These are phyloP conservation scores for Paecilomyces sp. DNA, from an alignment of 2,329 filamentous ascomycete species.

Conservation along the genomic window DNA sequence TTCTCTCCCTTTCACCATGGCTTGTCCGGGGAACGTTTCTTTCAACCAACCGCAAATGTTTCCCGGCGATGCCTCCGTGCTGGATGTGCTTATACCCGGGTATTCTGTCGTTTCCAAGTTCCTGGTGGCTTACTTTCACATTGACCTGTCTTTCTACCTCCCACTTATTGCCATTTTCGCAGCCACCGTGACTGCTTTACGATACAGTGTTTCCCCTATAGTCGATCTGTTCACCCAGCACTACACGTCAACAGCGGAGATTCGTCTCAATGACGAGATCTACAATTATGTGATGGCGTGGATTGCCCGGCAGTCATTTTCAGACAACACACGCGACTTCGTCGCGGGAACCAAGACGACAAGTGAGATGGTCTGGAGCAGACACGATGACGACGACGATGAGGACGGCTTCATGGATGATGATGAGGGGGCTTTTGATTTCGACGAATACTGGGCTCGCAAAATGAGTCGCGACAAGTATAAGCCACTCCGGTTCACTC, in stretches of 20 bases:
- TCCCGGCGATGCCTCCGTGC: conserved; percentile 17
- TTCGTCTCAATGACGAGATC: conserved; percentile 63
- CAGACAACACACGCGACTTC: conserved; percentile 53
- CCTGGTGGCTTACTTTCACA: conserved; percentile 50
- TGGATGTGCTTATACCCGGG: conserved; percentile 61
- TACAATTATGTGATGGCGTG: conserved; percentile 67
- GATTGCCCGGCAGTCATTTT: conserved; percentile 58
- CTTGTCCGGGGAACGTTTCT: neutral
- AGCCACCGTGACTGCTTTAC: conserved; percentile 44
- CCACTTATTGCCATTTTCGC: conserved; percentile 49
- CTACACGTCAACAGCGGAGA: conserved; percentile 59
- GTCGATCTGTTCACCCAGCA: conserved; percentile 45
- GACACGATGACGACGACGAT: conserved; percentile 21
- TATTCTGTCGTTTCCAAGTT: conserved; percentile 52
- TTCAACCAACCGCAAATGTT: neutral
- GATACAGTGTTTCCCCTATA: conserved; percentile 45
- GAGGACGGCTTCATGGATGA: conserved; percentile 34
- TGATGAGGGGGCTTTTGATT: conserved; percentile 37
- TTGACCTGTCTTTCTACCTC: conserved; percentile 58
- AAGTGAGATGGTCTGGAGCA: conserved; percentile 19
- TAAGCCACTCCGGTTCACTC: conserved; percentile 50
- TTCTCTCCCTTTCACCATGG: conserved; percentile 1
- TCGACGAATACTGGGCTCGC: conserved; percentile 35
- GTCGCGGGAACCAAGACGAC: conserved; percentile 58
- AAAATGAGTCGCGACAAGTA: conserved; percentile 30